Conservation (phyloP, 208 protist species). For the Sergeia podlipaevii region DNA sequence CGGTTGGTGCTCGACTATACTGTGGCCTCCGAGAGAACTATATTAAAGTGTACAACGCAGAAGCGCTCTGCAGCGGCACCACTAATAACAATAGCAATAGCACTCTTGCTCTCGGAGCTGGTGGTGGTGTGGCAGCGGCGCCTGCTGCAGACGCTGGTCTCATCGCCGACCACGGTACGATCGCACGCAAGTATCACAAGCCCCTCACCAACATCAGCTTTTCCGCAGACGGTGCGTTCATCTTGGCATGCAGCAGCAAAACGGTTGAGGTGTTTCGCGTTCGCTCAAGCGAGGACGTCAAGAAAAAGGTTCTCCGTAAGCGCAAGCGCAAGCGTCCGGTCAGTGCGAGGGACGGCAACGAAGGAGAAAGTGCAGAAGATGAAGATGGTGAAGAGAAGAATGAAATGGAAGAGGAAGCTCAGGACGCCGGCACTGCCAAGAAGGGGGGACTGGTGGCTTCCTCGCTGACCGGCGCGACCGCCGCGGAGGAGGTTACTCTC, state of each 20-base stretch:
- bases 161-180: constrained; percentile 57
- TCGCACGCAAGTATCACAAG: constrained; percentile 80
- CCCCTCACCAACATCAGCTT: constrained; percentile 69
- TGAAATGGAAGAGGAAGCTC: background rate
- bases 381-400: background rate
- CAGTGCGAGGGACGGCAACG: background rate
- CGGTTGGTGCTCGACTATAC: constrained; percentile 57
- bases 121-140: constrained; percentile 6
- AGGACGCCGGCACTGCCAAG: background rate
- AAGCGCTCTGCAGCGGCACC: constrained; percentile 24
- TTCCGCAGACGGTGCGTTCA: constrained; percentile 58
- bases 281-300: constrained; percentile 62
- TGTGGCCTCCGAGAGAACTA: constrained; percentile 85
- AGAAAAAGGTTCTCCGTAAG: constrained; percentile 68
- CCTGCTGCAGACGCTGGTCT: constrained; percentile 2
- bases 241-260: constrained; percentile 80
- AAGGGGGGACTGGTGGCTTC: background rate
- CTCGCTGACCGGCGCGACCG: constrained; percentile 20
- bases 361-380: background rate
- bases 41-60: constrained; percentile 82
- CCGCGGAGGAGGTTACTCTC: constrained; percentile 59
- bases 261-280: constrained; percentile 84
- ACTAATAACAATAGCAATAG: constrained; percentile 5
- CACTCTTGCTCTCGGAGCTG: background rate
- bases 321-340: constrained; percentile 45